These are phyloP conservation scores for Francoa sonchifolia DNA, from an alignment of 441 rosid genomes.

Conservation along the genomic window DNA sequence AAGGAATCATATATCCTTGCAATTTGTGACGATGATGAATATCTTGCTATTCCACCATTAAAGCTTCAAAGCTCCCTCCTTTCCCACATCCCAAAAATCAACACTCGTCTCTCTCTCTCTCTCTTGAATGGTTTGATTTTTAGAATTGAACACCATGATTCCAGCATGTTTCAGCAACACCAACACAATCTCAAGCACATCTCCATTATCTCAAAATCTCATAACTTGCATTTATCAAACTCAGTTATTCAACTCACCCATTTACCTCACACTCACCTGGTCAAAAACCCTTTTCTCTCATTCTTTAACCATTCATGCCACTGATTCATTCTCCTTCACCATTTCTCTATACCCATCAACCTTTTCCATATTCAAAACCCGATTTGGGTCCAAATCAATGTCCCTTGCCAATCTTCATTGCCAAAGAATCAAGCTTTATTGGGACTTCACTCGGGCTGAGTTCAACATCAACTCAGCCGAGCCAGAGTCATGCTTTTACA, in stretches of 20 bases:
- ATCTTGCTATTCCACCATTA: too few species aligned
- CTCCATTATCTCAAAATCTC: constrained; percentile 34
- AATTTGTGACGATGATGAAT: too few species aligned
- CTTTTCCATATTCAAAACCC: constrained; percentile 34
- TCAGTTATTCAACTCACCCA: constrained; percentile 29
- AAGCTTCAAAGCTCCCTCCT: too few species aligned
- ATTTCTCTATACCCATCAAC: constrained; percentile 30
- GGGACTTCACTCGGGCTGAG: constrained; percentile 66
- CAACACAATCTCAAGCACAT: constrained; percentile 19
- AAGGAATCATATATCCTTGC: too few species aligned
- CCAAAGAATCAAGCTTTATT: constrained; percentile 44
- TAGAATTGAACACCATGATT: constrained; percentile 22
- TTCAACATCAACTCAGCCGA: constrained; percentile 77
- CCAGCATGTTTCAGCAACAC: constrained; percentile 42
- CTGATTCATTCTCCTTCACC: constrained; percentile 36
- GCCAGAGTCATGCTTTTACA: constrained; percentile 62
- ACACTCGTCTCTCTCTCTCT: neutral
- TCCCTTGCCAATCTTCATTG: constrained; percentile 23
- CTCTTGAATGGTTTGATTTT: constrained; percentile 1
- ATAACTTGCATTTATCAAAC: constrained; percentile 35
- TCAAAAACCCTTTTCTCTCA: constrained; percentile 34
- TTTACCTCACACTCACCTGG: constrained; percentile 42
- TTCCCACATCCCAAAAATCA: neutral
- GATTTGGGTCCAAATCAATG: constrained; percentile 42
- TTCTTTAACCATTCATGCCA: constrained; percentile 30